phyloP scores from a whole-genome alignment of 257 asterid genomes.

The Paraleonurus japonicus region DNA sequence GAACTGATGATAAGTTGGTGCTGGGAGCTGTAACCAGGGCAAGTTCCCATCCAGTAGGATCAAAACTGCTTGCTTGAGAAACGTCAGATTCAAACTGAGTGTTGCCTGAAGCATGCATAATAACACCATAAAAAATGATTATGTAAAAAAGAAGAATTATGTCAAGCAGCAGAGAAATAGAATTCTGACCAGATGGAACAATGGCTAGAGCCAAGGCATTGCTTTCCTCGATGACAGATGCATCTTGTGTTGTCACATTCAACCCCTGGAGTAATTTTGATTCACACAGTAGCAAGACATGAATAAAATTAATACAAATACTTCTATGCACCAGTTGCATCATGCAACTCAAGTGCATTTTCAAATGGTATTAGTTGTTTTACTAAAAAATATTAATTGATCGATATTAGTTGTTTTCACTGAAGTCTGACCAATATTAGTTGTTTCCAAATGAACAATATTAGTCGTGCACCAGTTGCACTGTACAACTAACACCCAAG shows the following conservation, averaged over 20 bases:
- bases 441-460: no score
- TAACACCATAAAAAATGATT: neutral
- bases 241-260: constrained; percentile 47
- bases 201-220: constrained; percentile 90
- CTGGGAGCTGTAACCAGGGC: constrained; percentile 89
- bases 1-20: constrained; percentile 68
- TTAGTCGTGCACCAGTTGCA: no score
- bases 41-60: constrained; percentile 98
- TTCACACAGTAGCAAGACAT: neutral
- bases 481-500: no score
- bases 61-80: constrained; percentile 52
- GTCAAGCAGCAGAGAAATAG: constrained; percentile 1
- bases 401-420: no score
- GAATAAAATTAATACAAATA: neutral
- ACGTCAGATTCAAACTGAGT: constrained; percentile 49
- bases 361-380: no score
- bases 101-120: constrained; percentile 47
- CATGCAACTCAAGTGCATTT: no score
- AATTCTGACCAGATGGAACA: constrained; percentile 68
- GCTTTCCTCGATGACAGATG: constrained; percentile 77
- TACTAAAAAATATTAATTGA: no score
- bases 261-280: constrained; percentile 58
- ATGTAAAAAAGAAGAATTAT: neutral
- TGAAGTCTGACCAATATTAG: no score
- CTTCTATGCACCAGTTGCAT: no score